Percentiles rank a stretch among this genome's conserved stretches.
These are phyloP conservation scores for Yamadazyma oceani DNA, from an alignment of 1,139 yeast genomes.

Conservation along the genomic window DNA sequence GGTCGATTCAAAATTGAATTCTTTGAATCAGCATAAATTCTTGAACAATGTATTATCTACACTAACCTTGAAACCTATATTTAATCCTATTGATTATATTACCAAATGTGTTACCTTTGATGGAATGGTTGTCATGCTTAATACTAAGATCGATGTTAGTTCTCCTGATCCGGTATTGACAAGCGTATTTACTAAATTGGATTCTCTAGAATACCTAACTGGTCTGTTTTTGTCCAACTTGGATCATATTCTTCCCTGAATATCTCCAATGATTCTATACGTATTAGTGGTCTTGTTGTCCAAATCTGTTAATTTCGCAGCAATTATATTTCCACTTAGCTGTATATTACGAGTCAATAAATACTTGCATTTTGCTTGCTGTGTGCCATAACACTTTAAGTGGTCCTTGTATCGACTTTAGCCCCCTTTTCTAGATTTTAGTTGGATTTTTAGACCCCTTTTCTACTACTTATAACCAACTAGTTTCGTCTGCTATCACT, in stretches of 20 bases:
- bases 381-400: too few relatives aligned
- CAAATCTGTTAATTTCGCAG: too few relatives aligned
- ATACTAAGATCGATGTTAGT: conserved; percentile 43
- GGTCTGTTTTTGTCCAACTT: conserved; percentile 27
- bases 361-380: too few relatives aligned
- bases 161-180: conserved; percentile 46
- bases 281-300: too few relatives aligned
- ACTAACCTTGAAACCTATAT: conserved; percentile 32
- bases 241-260: conserved; percentile 7
- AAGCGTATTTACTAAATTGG: conserved; percentile 46
- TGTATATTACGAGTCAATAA: too few relatives aligned
- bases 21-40: conserved; percentile 12
- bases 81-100: conserved; percentile 42
- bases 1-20: conserved; percentile 11
- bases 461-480: too few relatives aligned
- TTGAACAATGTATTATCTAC: conserved; percentile 29
- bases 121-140: conserved; percentile 42
- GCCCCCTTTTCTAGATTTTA: too few relatives aligned
- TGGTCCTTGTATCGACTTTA: too few relatives aligned
- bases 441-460: too few relatives aligned
- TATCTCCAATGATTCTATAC: too few relatives aligned
- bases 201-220: conserved; percentile 41
- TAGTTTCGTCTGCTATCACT: too few relatives aligned
- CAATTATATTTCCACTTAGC: too few relatives aligned
- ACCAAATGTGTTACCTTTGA: conserved; percentile 46